Evolutionary conservation across 2,329 filamentous ascomycete species (phyloP), one percentile per base, ranked within the genome.

Genomic region (Domatiomyces globalis): DNA sequence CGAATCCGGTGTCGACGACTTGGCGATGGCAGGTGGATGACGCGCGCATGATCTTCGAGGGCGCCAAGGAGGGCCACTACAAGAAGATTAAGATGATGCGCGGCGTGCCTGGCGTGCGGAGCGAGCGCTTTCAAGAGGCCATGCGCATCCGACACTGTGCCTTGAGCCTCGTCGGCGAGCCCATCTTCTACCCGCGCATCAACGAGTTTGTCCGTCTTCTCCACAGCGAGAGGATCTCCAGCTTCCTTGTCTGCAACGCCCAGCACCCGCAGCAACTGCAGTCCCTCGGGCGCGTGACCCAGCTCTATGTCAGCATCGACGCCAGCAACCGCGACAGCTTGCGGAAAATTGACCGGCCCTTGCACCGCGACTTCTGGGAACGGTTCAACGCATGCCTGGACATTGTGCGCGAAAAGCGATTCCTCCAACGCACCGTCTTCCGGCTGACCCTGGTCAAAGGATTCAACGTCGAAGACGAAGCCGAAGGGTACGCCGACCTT

Each of bases 171-270:
- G 92, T 98, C 19, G 90, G 92, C 60, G 90, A 98, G 68, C 90
- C 90, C n/a, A 95, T 95, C 61, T 96, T 96, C 71, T 96, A 96
- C 67, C 92, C 92, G 8, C 83, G 94, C 63, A 96, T 96, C 74
- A 95, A 98, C 68, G 84, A 89, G 63, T 89, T 96, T 63, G 73
- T 94, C 1, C 76, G 72, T 9, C 79, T 96, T 74, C 75, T 98
- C 58, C 90, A 96, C 70, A 72, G 68, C 10, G 85, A 94, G 66
- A 83, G 81, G 60, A 95, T 96, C 59, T 94, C 87, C 2, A 92
- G 85, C 29, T 98, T 96, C 71, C 74, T 96, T 0, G 92, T 98
- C 52, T 96, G 90, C 74, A 96, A 96, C 63, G 90, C 90, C 0
- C 92, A 96, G 67, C 90, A 96, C 64, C 92, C 90, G 0, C 87